phyloP scores from a whole-genome alignment of 345 rosid species.

The Psidium friedrichsthalianum region DNA sequence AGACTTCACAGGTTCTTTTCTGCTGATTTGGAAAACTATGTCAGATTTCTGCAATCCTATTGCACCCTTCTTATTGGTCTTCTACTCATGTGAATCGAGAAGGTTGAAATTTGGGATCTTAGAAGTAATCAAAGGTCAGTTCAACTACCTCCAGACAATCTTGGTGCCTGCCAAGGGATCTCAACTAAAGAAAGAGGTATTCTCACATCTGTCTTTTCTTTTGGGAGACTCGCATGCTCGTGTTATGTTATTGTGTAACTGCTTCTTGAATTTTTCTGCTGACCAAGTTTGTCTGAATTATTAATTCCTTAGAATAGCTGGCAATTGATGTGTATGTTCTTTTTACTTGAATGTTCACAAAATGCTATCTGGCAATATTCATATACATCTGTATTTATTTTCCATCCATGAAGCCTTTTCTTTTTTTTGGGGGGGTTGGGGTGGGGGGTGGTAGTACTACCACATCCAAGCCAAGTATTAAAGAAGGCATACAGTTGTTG shows the following conservation, averaged over 20 bases:
- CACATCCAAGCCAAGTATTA: not conserved
- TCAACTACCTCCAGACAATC: constrained; percentile 33
- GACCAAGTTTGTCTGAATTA: not conserved
- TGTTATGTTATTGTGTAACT: not conserved
- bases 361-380: not conserved
- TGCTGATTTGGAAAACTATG: not conserved
- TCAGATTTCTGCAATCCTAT: not conserved
- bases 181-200: constrained; percentile 56
- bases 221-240: not conserved
- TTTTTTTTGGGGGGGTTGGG: not conserved
- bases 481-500: not conserved
- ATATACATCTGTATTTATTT: not conserved
- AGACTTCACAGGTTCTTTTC: constrained; percentile 47
- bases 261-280: not conserved
- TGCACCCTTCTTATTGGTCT: constrained; percentile 4
- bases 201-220: not conserved
- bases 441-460: not conserved
- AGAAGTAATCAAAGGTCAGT: constrained; percentile 35
- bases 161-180: constrained; percentile 16
- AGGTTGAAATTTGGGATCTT: constrained; percentile 93
- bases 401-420: not conserved
- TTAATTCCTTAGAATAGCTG: not conserved
- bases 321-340: not conserved
- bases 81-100: constrained; percentile 1
- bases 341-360: not conserved